Conservation (phyloP, 2,329 filamentous ascomycete species). For the Karstenula rhodostoma region DNA sequence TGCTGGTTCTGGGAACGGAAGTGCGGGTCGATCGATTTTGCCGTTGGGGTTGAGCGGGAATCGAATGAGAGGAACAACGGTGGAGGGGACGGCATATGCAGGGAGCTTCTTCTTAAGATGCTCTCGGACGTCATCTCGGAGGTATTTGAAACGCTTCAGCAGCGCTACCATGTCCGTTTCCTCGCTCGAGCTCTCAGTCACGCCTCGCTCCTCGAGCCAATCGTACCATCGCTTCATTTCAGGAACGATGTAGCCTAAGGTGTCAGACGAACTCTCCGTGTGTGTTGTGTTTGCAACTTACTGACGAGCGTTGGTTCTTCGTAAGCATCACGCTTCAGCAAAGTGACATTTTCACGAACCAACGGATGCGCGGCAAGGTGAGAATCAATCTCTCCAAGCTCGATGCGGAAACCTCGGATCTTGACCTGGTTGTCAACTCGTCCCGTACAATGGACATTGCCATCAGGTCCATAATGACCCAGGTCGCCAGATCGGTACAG, state of each 20-base stretch:
- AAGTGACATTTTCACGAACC: slow-evolving; percentile 83
- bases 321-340: slow-evolving; percentile 82
- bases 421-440: slow-evolving; percentile 91
- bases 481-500: slow-evolving; percentile 90
- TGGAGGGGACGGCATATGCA: slow-evolving; percentile 76
- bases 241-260: slow-evolving; percentile 76
- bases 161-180: slow-evolving; percentile 62
- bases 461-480: slow-evolving; percentile 74
- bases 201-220: slow-evolving; percentile 64
- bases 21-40: slow-evolving; percentile 79
- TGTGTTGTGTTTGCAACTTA: slow-evolving; percentile 24
- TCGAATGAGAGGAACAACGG: slow-evolving; percentile 75
- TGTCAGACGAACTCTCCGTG: slow-evolving; percentile 9
- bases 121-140: slow-evolving; percentile 69
- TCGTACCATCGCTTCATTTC: slow-evolving; percentile 76
- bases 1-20: slow-evolving; percentile 81
- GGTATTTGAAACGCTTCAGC: slow-evolving; percentile 67
- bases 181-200: slow-evolving; percentile 50
- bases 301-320: slow-evolving; percentile 88
- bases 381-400: slow-evolving; percentile 90
- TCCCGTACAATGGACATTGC: slow-evolving; percentile 79
- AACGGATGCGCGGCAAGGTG: slow-evolving; percentile 78
- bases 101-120: slow-evolving; percentile 77
- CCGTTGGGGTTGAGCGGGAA: slow-evolving; percentile 71
- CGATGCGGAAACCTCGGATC: slow-evolving; percentile 94